Conservation (phyloP, 768 basidiomycete genomes). For the Rossbeevera mucosa region DNA sequence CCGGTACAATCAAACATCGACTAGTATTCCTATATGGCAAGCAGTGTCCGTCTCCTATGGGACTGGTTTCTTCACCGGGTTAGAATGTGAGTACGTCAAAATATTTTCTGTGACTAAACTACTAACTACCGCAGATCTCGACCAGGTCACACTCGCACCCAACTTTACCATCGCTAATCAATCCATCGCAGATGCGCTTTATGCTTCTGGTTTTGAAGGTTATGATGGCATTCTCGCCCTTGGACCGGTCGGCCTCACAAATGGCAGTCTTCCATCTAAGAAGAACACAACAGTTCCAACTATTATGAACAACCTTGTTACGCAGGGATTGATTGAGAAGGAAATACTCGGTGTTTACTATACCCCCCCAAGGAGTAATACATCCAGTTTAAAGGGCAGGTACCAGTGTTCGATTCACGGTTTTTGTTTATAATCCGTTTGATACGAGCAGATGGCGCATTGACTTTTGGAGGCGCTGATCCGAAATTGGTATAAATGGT, state of each 20-base stretch:
- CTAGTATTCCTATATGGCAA: conserved; percentile 24
- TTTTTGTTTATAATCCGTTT: not conserved
- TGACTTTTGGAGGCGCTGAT: not conserved
- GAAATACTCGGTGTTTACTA: conserved; percentile 9
- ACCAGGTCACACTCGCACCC: conserved; percentile 24
- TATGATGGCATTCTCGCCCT: conserved; percentile 27
- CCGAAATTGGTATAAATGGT: not conserved
- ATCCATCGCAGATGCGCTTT: conserved; percentile 25
- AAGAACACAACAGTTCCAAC: conserved; percentile 13
- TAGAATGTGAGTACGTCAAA: conserved; percentile 27
- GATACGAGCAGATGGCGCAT: not conserved
- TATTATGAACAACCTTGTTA: conserved; percentile 18
- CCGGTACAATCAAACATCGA: conserved; percentile 19
- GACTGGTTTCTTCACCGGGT: conserved; percentile 25
- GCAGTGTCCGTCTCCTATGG: conserved; percentile 14
- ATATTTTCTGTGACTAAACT: not conserved
- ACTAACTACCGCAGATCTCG: conserved; percentile 14
- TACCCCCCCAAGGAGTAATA: not conserved
- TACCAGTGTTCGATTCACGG: not conserved
- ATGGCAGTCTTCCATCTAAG: not conserved
- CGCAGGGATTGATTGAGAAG: conserved; percentile 12
- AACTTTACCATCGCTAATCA: conserved; percentile 25
- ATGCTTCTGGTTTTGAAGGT: conserved; percentile 13
- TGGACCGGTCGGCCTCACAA: conserved; percentile 20
- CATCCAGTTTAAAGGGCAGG: not conserved